A percentile compares a stretch with the other conserved stretches of the same genome.
These are phyloP conservation scores for Oldenlandia corymbosa DNA, from an alignment of 257 asterid species.

Conservation along the genomic window DNA sequence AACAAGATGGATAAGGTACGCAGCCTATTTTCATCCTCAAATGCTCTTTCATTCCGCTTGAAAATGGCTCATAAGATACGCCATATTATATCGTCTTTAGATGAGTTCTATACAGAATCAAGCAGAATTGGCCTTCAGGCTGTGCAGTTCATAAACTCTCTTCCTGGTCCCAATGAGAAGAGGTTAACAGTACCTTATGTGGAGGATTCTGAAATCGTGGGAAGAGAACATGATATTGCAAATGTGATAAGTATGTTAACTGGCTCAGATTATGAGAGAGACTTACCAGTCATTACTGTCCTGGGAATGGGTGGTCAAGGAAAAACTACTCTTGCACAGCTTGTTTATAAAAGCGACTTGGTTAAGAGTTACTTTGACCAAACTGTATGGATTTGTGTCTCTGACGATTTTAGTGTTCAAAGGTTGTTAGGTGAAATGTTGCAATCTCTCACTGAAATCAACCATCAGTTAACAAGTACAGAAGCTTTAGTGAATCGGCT, in stretches of 20 bases:
- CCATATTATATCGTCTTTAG: not conserved
- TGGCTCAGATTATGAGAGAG: not conserved
- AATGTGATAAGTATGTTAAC: not conserved
- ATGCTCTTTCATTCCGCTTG: not conserved
- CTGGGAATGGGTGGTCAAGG: conserved; percentile 21
- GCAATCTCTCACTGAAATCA: not conserved
- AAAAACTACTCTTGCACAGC: conserved; percentile 17
- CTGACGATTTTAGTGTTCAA: conserved; percentile 14
- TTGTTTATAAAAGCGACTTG: conserved; percentile 1
- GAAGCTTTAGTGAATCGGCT: conserved; percentile 17
- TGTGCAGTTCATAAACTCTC: not conserved
- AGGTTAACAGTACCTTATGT: not conserved
- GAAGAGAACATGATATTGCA: not conserved
- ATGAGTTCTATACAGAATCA: not conserved
- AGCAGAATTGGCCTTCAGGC: not conserved
- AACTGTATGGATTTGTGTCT: conserved; percentile 16
- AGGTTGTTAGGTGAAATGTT: not conserved
- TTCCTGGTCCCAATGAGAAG: not conserved
- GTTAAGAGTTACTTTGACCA: not conserved
- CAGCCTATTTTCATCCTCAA: not conserved
- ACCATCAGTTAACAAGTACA: not conserved
- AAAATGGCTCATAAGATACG: not conserved
- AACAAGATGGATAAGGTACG: conserved; percentile 5
- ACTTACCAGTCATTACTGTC: not conserved
- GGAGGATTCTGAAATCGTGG: not conserved